Evolutionary conservation across 2,329 filamentous ascomycete species (phyloP).

Genomic region (Aureobasidium mangrovei): DNA sequence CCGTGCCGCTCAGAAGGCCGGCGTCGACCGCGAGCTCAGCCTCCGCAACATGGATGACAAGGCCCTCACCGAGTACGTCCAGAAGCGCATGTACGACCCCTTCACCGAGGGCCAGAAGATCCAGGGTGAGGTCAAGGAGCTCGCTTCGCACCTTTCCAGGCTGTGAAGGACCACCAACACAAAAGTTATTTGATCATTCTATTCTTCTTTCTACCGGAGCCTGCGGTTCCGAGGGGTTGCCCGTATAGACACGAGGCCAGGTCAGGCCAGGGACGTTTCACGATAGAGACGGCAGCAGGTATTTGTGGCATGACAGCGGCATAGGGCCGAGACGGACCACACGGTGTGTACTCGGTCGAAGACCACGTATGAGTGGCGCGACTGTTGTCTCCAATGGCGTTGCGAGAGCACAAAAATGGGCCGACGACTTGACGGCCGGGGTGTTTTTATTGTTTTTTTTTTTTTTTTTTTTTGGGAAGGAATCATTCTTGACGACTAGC

Average conservation of each 20-base stretch:
- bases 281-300: neutral
- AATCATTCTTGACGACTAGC: neutral
- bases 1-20: slow-evolving; percentile 76
- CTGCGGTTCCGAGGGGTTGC: neutral
- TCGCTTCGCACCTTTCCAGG: slow-evolving; percentile 16
- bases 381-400: neutral
- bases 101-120: slow-evolving; percentile 37
- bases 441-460: neutral
- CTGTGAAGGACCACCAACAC: neutral
- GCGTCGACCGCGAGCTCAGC: slow-evolving; percentile 43
- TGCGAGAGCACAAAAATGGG: neutral
- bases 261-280: neutral
- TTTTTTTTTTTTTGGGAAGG: too few species aligned
- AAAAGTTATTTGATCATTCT: slow-evolving; percentile 3
- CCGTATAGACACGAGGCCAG: slow-evolving; percentile 4
- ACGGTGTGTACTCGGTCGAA: too few species aligned
- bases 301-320: slow-evolving; percentile 5
- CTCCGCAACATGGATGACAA: slow-evolving; percentile 61
- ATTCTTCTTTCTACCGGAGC: neutral
- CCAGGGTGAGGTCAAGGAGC: slow-evolving; percentile 21
- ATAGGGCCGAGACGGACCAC: neutral
- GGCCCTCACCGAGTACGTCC: slow-evolving; percentile 60
- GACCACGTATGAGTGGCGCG: neutral
- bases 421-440: slow-evolving; percentile 1
- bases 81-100: slow-evolving; percentile 43